A percentile compares a stretch with the other conserved stretches of the same genome.
Evolutionary conservation across 2,329 filamentous ascomycete genomes (phyloP).

Genomic region (Botrytis deweyae): DNA sequence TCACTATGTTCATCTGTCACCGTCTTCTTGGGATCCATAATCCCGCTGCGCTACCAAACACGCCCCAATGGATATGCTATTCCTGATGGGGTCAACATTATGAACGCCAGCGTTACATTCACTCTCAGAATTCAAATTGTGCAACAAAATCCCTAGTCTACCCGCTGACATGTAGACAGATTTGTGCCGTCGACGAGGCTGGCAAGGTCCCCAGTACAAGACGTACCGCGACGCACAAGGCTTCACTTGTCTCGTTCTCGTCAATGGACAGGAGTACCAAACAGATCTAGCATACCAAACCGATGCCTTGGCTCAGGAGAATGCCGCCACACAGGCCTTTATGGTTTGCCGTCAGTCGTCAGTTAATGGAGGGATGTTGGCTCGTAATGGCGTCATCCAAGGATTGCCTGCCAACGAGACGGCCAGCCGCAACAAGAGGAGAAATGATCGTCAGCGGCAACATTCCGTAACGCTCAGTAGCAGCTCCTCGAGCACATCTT

Average conservation of each 20-base stretch:
- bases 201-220: slow-evolving; percentile 88
- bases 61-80: slow-evolving; percentile 10
- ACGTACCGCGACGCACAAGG: slow-evolving; percentile 71
- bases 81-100: slow-evolving; percentile 11
- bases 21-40: slow-evolving; percentile 18
- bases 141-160: slow-evolving; percentile 25
- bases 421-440: slow-evolving; percentile 36
- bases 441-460: slow-evolving; percentile 34
- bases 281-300: slow-evolving; percentile 84
- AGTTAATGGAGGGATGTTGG: slow-evolving; percentile 89
- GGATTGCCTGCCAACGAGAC: slow-evolving; percentile 54
- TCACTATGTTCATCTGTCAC: slow-evolving; percentile 9
- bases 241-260: slow-evolving; percentile 85
- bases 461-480: slow-evolving; percentile 40
- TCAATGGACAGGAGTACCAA: slow-evolving; percentile 96
- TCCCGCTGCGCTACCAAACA: slow-evolving; percentile 9
- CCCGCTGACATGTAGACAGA: slow-evolving; percentile 54
- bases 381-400: slow-evolving; percentile 66
- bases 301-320: slow-evolving; percentile 82
- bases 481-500: slow-evolving; percentile 40
- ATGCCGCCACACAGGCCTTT: slow-evolving; percentile 92
- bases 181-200: slow-evolving; percentile 90
- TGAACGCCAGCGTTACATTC: slow-evolving; percentile 17
- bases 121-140: slow-evolving; percentile 14
- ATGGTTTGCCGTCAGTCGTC: slow-evolving; percentile 98